Conservation (phyloP, 176 grass and related monocot species). For the Poa pratensis region DNA sequence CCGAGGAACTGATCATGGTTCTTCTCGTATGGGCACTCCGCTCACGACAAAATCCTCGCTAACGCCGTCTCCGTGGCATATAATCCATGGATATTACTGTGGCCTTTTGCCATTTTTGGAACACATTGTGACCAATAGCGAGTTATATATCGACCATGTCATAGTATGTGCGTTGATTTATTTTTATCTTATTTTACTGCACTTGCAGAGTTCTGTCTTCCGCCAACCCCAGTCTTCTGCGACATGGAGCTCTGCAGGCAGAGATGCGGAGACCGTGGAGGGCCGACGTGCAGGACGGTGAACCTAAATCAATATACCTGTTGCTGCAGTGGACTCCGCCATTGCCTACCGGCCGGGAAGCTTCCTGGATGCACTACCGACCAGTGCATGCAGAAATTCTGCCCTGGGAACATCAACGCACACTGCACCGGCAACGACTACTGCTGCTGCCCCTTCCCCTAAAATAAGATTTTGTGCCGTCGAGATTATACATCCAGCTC, state of each 20-base stretch:
- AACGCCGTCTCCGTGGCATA: too few species aligned
- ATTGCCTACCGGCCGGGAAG: not conserved
- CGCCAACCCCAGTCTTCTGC: not conserved
- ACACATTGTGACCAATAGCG: not conserved
- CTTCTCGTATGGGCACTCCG: too few species aligned
- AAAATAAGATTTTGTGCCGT: not conserved
- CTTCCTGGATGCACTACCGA: not conserved
- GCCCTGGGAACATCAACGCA: not conserved
- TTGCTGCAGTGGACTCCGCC: not conserved
- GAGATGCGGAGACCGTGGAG: not conserved
- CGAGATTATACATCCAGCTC: too few species aligned
- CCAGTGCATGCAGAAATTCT: not conserved
- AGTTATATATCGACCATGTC: too few species aligned
- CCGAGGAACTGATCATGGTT: too few species aligned
- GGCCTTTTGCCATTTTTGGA: not conserved
- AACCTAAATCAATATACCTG: not conserved
- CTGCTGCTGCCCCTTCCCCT: conserved; percentile 10
- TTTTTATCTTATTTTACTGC: not conserved
- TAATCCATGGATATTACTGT: not conserved
- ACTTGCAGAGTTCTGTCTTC: not conserved
- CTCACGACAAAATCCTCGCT: too few species aligned
- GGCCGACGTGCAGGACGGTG: not conserved
- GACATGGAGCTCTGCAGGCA: not conserved
- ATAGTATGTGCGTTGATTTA: not conserved
- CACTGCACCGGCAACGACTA: not conserved